A percentile compares a stretch with the other conserved stretches of the same genome.
Conservation (phyloP, 768 basidiomycete genomes). For the Ramaria rubella region DNA sequence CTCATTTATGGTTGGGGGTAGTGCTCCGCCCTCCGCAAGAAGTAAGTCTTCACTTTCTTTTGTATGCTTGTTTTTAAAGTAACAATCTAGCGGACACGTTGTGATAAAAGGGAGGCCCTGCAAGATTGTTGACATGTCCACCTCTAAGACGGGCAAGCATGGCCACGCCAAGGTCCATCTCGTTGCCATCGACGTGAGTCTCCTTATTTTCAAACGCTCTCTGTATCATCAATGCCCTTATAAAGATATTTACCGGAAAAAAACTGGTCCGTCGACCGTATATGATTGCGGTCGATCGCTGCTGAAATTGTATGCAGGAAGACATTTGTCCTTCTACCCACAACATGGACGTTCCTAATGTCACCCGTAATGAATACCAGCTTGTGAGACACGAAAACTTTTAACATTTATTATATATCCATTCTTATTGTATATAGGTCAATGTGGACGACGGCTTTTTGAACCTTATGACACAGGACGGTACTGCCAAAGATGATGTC, state of each 20-base stretch:
- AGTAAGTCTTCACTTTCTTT: conserved; percentile 14
- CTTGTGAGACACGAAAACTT: conserved; percentile 51
- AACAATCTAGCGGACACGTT: conserved; percentile 72
- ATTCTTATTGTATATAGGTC: conserved; percentile 36
- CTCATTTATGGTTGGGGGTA: neutral
- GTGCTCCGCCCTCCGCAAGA: conserved; percentile 87
- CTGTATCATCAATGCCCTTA: conserved; percentile 13
- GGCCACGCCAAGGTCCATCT: conserved; percentile 99
- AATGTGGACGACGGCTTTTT: conserved; percentile 94
- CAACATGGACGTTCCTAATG: conserved; percentile 99
- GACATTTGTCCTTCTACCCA: conserved; percentile 96
- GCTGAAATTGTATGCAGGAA: too few relatives aligned
- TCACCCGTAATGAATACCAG: conserved; percentile 81
- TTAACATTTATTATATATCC: neutral
- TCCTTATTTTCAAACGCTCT: neutral
- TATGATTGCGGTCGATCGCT: too few relatives aligned
- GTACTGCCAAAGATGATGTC: conserved; percentile 86
- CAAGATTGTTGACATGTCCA: conserved; percentile 99
- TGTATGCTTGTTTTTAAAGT: neutral
- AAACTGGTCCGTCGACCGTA: conserved; percentile 65
- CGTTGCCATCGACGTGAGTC: conserved; percentile 86
- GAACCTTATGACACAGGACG: conserved; percentile 85
- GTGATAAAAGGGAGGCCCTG: conserved; percentile 96
- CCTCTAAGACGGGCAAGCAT: conserved; percentile 99
- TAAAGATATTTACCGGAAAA: conserved; percentile 96